Conservation (phyloP, 1,139 yeast genomes). For the Diutina neorugosa region DNA sequence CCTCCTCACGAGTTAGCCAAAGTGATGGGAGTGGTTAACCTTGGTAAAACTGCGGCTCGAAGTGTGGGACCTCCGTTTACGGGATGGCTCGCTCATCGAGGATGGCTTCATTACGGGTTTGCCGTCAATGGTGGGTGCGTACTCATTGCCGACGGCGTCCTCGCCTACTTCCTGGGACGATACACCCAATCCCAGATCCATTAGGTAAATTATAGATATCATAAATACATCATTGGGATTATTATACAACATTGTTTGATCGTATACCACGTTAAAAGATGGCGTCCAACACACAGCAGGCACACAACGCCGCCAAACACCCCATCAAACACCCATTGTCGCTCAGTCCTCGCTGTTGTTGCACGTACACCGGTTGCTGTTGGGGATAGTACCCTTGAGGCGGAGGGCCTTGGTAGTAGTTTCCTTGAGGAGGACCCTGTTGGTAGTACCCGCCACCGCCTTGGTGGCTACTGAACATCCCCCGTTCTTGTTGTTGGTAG, state of each 20-base stretch:
- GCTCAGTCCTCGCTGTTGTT: slow-evolving; percentile 32
- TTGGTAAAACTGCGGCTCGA: slow-evolving; percentile 75
- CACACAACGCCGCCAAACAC: slow-evolving; percentile 61
- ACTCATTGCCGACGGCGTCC: slow-evolving; percentile 30
- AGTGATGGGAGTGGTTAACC: slow-evolving; percentile 77
- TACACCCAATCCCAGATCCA: not conserved
- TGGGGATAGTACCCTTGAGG: slow-evolving; percentile 23
- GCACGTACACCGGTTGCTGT: slow-evolving; percentile 43
- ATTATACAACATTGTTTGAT: not conserved
- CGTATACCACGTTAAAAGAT: slow-evolving; percentile 28
- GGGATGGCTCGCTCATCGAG: slow-evolving; percentile 52
- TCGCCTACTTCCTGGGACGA: slow-evolving; percentile 8
- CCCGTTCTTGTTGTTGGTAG: slow-evolving; percentile 11
- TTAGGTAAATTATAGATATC: not conserved
- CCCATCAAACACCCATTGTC: slow-evolving; percentile 47
- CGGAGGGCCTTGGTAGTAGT: slow-evolving; percentile 7
- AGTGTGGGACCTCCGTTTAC: slow-evolving; percentile 74
- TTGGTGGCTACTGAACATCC: not conserved
- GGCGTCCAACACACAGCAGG: slow-evolving; percentile 64
- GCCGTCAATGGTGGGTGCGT: slow-evolving; percentile 48
- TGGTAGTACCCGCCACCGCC: not conserved
- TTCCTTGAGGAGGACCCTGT: slow-evolving; percentile 5
- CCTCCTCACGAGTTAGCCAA: slow-evolving; percentile 51
- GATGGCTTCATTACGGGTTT: slow-evolving; percentile 44
- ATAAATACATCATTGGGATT: not conserved